Evolutionary conservation across 768 basidiomycete genomes (phyloP).

Genomic region (Xerocomellus amylosporus): DNA sequence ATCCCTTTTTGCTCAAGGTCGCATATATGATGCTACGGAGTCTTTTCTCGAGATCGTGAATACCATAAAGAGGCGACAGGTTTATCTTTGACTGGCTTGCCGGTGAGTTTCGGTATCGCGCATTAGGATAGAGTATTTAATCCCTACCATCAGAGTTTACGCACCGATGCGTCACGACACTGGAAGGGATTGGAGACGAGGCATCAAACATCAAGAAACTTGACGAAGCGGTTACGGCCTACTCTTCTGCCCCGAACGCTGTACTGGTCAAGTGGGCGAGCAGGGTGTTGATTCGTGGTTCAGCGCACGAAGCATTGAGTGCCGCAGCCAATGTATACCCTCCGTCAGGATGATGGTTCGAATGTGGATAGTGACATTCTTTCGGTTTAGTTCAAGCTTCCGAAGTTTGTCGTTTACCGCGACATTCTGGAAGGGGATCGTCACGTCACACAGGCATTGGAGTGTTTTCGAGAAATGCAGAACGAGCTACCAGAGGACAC

Average conservation of each 20-base stretch:
- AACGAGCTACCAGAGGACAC: neutral
- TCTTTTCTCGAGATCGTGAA: neutral
- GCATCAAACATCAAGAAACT: neutral
- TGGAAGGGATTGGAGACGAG: neutral
- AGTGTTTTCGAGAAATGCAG: constrained; percentile 1
- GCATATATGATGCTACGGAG: neutral
- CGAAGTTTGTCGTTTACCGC: neutral
- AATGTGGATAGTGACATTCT: neutral
- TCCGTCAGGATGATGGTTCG: too few species aligned
- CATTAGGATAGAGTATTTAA: neutral
- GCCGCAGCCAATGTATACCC: neutral
- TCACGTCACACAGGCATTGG: neutral
- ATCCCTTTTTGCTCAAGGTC: neutral
- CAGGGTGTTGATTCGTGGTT: neutral
- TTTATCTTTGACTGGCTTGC: constrained; percentile 1
- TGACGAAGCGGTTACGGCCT: neutral
- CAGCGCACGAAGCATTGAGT: neutral
- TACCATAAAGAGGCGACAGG: neutral
- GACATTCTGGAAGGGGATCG: neutral
- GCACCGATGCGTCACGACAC: neutral
- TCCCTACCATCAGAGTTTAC: neutral
- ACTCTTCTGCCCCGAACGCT: neutral
- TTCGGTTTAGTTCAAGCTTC: constrained; percentile 1
- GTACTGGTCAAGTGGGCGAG: constrained; percentile 1
- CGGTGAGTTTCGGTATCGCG: neutral